These are phyloP conservation scores for Boletus subcaerulescens DNA, from an alignment of 768 basidiomycete genomes.

Conservation along the genomic window DNA sequence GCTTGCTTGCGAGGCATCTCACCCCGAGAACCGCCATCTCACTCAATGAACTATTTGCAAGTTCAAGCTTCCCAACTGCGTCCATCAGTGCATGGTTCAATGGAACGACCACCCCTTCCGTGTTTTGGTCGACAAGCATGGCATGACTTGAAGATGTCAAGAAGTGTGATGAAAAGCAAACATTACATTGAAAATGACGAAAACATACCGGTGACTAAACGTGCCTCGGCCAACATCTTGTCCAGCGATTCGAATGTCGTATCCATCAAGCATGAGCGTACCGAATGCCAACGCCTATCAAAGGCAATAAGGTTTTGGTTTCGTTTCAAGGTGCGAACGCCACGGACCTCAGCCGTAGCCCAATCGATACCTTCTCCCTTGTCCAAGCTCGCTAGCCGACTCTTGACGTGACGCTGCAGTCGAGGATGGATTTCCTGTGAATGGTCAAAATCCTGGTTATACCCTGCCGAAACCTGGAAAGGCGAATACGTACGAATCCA, in stretches of 20 bases:
- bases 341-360: conserved; percentile 79
- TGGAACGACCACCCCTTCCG: conserved; percentile 76
- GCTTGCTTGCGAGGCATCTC: conserved; percentile 25
- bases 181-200: neutral
- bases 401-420: conserved; percentile 75
- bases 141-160: conserved; percentile 55
- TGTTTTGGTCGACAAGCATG: conserved; percentile 87
- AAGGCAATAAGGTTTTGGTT: neutral
- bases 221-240: conserved; percentile 93
- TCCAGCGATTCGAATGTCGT: conserved; percentile 84
- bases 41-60: conserved; percentile 92
- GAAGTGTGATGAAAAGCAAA: neutral
- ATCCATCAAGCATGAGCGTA: conserved; percentile 76
- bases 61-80: conserved; percentile 66
- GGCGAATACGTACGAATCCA: conserved; percentile 55
- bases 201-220: conserved; percentile 67
- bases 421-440: conserved; percentile 75
- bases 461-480: neutral
- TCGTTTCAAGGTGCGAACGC: neutral
- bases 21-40: conserved; percentile 89
- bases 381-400: conserved; percentile 66
- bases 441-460: neutral
- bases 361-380: conserved; percentile 77
- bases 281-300: conserved; percentile 82
- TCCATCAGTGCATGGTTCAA: conserved; percentile 63